Base-by-base conservation (phyloP, 108 stramenopile species). In the Discostella stelligeroides region DNA sequence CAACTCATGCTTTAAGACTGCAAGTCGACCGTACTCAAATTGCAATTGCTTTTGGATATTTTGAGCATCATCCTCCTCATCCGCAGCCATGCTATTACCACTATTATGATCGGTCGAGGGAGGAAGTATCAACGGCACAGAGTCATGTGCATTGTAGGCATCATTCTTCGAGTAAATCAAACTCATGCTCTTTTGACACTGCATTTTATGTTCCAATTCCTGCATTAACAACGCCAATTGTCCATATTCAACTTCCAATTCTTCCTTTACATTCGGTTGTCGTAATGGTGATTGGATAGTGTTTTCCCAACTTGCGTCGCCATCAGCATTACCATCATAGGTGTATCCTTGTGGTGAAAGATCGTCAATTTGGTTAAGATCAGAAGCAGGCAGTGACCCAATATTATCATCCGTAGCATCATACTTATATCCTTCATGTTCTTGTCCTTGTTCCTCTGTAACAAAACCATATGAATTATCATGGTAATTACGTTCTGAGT, bases 1-100 rank as follows among this genome's bases (percentile, higher is more conserved):
- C 62, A 70, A 38, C 25, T 70, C 64, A 28, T 70, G 48, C 37
- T 70, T 70, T 53, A 65, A 27, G 17, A 70, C 66, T 70, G 69
- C 69, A n/a, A 70, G 66, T 59, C 38, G 55, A 28, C 65, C 65
- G 59, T 66, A 66, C 15, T 66, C 65, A 40, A 25, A 20, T 27
- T 66, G 56, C 13, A 66, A 45, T 17, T 45, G 7, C 13, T 17
- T 45, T 45, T 45, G 13, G 43, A n/a, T 17, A 2, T 1, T n/a
- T 13, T 13, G 7, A 45, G 43, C 13, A 45, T n/a, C n/a, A n/a
- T 45, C 13, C n/a, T 45, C 12, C 43, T 17, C 13, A 4, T 4
- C 12, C 12, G 43, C 9, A 9, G 43, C 12, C n/a, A n/a, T 17
- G 15, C 43, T 17, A n/a, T 11, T n/a, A 2, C n/a, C 2, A n/a